Conservation (phyloP, 768 basidiomycete genomes). For the Pisolithus marmoratus region DNA sequence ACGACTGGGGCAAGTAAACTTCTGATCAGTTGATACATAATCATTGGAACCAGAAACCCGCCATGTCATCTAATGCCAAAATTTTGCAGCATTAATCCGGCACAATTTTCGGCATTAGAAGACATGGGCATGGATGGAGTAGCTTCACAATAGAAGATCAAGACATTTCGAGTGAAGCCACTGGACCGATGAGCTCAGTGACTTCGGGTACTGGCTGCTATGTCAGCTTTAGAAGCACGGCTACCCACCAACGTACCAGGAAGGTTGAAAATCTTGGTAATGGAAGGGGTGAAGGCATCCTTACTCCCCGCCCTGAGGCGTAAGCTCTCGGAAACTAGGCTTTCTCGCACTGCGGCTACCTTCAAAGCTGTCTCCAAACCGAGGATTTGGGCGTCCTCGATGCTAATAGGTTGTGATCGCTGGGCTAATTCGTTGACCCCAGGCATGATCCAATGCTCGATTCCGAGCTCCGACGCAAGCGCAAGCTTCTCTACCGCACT, state of each 20-base stretch:
- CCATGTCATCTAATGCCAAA: too few species aligned
- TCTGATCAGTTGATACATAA: too few species aligned
- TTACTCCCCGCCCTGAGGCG: background rate
- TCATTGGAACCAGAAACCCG: too few species aligned
- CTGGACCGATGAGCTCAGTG: too few species aligned
- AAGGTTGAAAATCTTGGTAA: background rate
- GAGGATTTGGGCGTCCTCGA: slow-evolving; percentile 8
- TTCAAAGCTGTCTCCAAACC: slow-evolving; percentile 14
- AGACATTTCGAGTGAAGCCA: too few species aligned
- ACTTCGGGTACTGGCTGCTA: too few species aligned
- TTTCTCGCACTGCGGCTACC: slow-evolving; percentile 19
- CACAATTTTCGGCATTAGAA: too few species aligned
- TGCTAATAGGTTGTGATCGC: slow-evolving; percentile 14
- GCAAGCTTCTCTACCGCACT: slow-evolving; percentile 22
- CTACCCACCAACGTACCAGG: background rate
- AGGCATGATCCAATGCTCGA: slow-evolving; percentile 29
- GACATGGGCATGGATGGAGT: too few species aligned
- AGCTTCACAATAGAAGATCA: too few species aligned
- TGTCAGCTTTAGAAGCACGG: too few species aligned
- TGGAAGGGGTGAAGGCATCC: background rate
- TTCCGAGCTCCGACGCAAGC: slow-evolving; percentile 26
- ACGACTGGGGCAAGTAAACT: too few species aligned
- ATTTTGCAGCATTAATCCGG: too few species aligned
- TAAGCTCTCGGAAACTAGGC: background rate
- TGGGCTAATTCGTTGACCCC: slow-evolving; percentile 19